Base-by-base conservation (phyloP, 2,329 filamentous ascomycete genomes). In the Chrysosporium queenslandicum region DNA sequence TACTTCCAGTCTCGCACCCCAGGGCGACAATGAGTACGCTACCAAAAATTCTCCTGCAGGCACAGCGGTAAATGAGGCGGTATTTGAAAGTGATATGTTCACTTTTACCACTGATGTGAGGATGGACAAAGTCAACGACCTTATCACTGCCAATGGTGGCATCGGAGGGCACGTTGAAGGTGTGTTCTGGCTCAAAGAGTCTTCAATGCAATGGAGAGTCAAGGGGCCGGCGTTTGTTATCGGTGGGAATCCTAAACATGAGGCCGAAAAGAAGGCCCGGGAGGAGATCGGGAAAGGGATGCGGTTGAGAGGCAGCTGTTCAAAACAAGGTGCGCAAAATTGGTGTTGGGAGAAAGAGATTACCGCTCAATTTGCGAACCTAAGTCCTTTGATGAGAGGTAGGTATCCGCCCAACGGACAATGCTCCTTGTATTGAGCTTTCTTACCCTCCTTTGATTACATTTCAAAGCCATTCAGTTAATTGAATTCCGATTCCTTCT, bases 311-410 rank as follows among this genome's bases (percentile, higher is more conserved):
- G 59, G 61, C 23, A 60, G 64, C 5, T 63, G 63, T 45, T 42
- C 48, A 32, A 47, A 53, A 12, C 29, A 53, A 11, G 56, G 53
- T 11, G 68, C 72, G 40, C 66, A 64, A 14, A 69, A 73, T 1
- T 95, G 89, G 87, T 85, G 79, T 59, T 96, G 88, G 84, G 71
- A 72, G 43, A 83, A 75, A 57, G 89, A 95, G 70, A 68, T 96
- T 34, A 89, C 86, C 47, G 86, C 80, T 46, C 87, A 92, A 66
- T 97, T 96, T 77, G 91, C 88, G 18, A 96, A 96, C 67, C 70
- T 92, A 60, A 84, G 80, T 59, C 91, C 91, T 5, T 72, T 75
- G 0, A 88, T 95, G 82, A 78, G 90, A 72, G 80, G 80, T 80
- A 65, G 47, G 68, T 66, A 43, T 45, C 30, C 29, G n/a, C 21